Base-by-base conservation (phyloP, 2,329 filamentous ascomycete genomes). In the Juglanconis juglandina region DNA sequence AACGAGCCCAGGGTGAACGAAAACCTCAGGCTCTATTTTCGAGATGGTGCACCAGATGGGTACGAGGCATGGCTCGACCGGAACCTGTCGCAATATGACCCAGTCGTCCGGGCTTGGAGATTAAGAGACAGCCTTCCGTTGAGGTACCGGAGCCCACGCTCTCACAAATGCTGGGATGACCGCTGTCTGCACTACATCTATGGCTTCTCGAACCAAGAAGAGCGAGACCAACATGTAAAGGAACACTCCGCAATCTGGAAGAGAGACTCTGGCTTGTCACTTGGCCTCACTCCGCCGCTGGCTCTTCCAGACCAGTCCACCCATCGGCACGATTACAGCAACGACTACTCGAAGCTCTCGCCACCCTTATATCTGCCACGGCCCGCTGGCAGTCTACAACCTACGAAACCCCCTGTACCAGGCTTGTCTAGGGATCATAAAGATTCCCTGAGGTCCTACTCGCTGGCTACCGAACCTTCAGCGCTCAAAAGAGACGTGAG, bases 161-260 rank as follows among this genome's bases (percentile, higher is more conserved):
- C 80, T 10, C 80, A 80, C 69, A 85, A 83, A 69, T 86, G 83
- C 69, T 79, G 75, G 71, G 75, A 85, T 63, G 79, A 84, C 56
- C 75, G 75, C 59, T 86, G 83, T 66, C 71, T 82, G 61, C 79
- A 83, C 68, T 86, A 84, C 69, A 79, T 86, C 42, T 86, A 86
- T 64, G 83, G 83, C 35, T 85, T 85, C 67, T 67, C 74, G 41
- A 79, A 76, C 59, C 73, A 73, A 42, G 73, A 80, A 56, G 82
- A 84, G 62, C 77, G 81, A 56, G 81, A 85, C 58, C 74, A 74
- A 41, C 83, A 86, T 68, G 68, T 75, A 46, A 76, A 73, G 63
- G 74, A 81, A 57, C 82, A 86, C 67, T 63, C 66, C n/a, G 56
- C 68, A 51, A 70, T 72, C 30, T 65, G 69, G 13, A 81, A 80